Conservation (phyloP, 1,284 basidiomycete genomes). For the Macrocybe sp. region DNA sequence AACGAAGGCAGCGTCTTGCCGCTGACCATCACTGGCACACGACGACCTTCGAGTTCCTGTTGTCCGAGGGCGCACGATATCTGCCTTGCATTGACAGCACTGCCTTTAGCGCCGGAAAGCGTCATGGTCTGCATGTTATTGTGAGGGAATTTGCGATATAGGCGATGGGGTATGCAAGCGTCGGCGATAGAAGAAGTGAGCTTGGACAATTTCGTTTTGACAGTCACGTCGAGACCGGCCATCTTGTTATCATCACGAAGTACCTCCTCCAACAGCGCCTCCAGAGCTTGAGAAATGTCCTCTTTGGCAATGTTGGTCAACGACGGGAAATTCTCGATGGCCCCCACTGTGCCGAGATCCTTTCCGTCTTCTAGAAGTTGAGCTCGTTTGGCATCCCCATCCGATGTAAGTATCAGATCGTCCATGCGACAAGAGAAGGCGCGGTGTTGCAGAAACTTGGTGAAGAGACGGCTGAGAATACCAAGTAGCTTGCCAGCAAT, state of each 20-base stretch:
- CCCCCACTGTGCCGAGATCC: constrained; percentile 80
- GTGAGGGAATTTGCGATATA: constrained; percentile 91
- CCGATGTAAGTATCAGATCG: constrained; percentile 85
- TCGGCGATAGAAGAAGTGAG: constrained; percentile 91
- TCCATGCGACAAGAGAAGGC: constrained; percentile 99
- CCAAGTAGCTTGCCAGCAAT: constrained; percentile 90
- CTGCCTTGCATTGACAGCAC: constrained; percentile 95
- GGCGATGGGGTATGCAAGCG: constrained; percentile 84
- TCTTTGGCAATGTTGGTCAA: constrained; percentile 44
- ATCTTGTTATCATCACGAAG: constrained; percentile 97
- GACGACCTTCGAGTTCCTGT: constrained; percentile 96
- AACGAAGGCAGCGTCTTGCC: constrained; percentile 98
- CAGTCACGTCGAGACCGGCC: constrained; percentile 91
- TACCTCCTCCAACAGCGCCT: constrained; percentile 82
- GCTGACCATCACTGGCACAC: constrained; percentile 98
- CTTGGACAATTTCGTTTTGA: constrained; percentile 81
- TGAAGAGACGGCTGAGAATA: constrained; percentile 91
- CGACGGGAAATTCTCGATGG: constrained; percentile 86
- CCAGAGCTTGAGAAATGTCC: constrained; percentile 50
- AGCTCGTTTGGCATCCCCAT: constrained; percentile 72
- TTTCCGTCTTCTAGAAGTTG: constrained; percentile 68
- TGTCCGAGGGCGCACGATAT: constrained; percentile 97
- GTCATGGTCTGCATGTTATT: constrained; percentile 99
- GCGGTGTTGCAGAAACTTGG: constrained; percentile 94
- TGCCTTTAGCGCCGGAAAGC: constrained; percentile 96